Percentiles rank a stretch among this genome's conserved stretches.
Evolutionary conservation across 257 asterid genomes (phyloP).

Genomic region (Ophiorrhiza pumila): DNA sequence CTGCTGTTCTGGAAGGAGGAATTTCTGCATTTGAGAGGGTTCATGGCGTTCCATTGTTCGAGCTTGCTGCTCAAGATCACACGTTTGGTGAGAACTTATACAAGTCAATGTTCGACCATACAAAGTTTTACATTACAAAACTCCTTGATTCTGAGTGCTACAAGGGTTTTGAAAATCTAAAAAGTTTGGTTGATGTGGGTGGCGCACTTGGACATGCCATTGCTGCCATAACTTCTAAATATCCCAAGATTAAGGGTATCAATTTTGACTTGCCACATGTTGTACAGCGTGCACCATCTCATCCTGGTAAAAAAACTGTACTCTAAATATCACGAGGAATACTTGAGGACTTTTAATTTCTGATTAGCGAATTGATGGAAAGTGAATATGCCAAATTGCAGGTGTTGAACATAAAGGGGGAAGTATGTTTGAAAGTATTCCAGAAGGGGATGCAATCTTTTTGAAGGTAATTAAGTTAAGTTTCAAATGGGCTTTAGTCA

Average conservation of each 20-base stretch:
- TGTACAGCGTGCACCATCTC: constrained; percentile 29
- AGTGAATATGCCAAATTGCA: background rate
- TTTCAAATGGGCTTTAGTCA: background rate
- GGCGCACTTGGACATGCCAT: constrained; percentile 38
- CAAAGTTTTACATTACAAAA: constrained; percentile 13
- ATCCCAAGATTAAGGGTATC: constrained; percentile 29
- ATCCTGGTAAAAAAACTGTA: constrained; percentile 25
- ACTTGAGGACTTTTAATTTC: too few species aligned
- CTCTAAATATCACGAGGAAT: too few species aligned
- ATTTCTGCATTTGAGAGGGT: constrained; percentile 19
- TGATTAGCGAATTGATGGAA: too few species aligned
- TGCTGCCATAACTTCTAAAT: constrained; percentile 25
- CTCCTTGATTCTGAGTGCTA: constrained; percentile 25
- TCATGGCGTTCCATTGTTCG: constrained; percentile 17
- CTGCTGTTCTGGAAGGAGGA: constrained; percentile 33
- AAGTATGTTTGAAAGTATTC: constrained; percentile 17
- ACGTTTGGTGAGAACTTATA: constrained; percentile 17
- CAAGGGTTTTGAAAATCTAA: constrained; percentile 29
- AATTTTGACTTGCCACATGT: constrained; percentile 38
- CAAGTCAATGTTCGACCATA: constrained; percentile 22
- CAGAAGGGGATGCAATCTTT: constrained; percentile 13
- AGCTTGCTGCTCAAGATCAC: constrained; percentile 3
- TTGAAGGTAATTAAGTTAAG: constrained; percentile 1
- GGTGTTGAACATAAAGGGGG: constrained; percentile 8
- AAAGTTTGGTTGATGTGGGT: constrained; percentile 35